These are phyloP conservation scores for Maudiozyma humilis DNA, from an alignment of 1,139 yeast genomes.

Conservation along the genomic window DNA sequence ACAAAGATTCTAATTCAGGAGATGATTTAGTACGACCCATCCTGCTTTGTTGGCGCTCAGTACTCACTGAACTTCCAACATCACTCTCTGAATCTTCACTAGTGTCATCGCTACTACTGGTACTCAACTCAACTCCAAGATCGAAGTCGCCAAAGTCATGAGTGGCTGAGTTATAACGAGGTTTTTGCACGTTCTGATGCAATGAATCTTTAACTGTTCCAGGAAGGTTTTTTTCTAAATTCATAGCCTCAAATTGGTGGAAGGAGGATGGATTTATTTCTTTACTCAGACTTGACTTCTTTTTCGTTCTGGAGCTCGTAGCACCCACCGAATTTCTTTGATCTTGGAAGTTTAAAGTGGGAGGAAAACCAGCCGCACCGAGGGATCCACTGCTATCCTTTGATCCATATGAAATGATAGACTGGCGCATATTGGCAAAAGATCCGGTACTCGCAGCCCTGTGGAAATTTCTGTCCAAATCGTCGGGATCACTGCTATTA, in stretches of 20 bases:
- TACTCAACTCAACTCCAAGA: background rate
- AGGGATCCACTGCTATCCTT: constrained; percentile 23
- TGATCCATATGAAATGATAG: constrained; percentile 13
- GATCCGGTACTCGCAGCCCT: constrained; percentile 4
- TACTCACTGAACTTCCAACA: background rate
- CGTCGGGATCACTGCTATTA: constrained; percentile 5
- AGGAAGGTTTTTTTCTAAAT: constrained; percentile 1
- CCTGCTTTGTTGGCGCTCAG: background rate
- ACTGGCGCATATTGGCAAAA: background rate
- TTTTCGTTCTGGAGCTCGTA: constrained; percentile 11
- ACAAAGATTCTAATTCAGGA: background rate
- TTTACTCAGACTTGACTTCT: constrained; percentile 24
- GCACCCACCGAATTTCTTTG: constrained; percentile 4
- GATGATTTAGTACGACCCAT: background rate
- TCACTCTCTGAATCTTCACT: background rate
- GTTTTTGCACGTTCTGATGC: background rate
- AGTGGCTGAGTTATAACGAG: background rate
- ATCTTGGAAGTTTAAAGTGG: constrained; percentile 4
- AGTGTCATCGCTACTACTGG: background rate
- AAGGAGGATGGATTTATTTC: constrained; percentile 15
- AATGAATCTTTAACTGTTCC: constrained; percentile 1
- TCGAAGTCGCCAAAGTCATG: constrained; percentile 1
- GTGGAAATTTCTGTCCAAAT: background rate
- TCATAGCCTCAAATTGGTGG: background rate
- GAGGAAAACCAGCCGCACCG: constrained; percentile 15